Conservation (phyloP, 2,329 filamentous ascomycete species). For the Corinectria fuckeliana region DNA sequence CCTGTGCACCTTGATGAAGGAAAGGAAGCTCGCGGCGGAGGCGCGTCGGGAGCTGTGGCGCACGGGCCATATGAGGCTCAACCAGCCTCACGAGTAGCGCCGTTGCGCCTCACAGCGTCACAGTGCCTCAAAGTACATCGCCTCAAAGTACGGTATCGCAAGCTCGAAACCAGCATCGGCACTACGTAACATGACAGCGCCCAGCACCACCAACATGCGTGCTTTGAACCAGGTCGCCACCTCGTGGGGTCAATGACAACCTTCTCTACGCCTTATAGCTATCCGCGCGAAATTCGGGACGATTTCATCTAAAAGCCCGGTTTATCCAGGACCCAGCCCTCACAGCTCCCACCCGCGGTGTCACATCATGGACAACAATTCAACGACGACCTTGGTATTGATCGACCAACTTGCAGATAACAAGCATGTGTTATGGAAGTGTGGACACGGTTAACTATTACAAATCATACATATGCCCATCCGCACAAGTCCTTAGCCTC, state of each 20-base stretch:
- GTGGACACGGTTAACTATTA: slow-evolving; percentile 1
- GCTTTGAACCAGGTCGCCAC: no score
- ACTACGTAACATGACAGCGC: not conserved
- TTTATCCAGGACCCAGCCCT: not conserved
- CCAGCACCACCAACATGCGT: not conserved
- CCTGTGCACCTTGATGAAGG: slow-evolving; percentile 12
- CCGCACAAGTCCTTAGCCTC: not conserved
- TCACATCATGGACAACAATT: not conserved
- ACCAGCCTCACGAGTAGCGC: slow-evolving; percentile 9
- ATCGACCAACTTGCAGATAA: not conserved
- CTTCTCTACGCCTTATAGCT: not conserved
- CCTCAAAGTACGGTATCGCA: slow-evolving; percentile 5
- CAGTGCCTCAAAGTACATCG: slow-evolving; percentile 5
- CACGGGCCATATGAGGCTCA: slow-evolving; percentile 22
- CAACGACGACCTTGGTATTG: not conserved
- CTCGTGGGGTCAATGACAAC: not conserved
- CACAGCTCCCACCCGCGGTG: not conserved
- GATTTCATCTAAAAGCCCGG: not conserved
- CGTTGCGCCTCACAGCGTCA: slow-evolving; percentile 1
- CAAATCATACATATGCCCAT: slow-evolving; percentile 10
- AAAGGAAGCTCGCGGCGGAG: slow-evolving; percentile 11
- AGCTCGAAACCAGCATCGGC: not conserved
- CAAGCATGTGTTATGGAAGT: not conserved
- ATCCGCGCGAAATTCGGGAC: not conserved
- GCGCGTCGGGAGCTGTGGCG: slow-evolving; percentile 19